These are phyloP conservation scores for Panicum hallii DNA, from an alignment of 202 grass and related monocot genomes.

Conservation along the genomic window DNA sequence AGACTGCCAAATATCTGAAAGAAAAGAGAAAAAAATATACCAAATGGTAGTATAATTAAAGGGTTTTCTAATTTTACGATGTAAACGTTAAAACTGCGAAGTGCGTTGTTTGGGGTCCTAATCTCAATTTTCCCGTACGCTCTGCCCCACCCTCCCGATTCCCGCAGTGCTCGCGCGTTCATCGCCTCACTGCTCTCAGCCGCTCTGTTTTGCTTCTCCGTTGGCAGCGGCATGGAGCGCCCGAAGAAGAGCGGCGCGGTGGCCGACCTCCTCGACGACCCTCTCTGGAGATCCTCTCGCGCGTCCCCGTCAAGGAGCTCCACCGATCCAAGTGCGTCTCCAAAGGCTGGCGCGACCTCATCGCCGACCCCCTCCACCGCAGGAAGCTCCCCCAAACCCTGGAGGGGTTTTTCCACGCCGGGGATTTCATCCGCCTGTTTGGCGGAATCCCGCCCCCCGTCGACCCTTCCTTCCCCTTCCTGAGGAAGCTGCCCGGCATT, in stretches of 20 bases:
- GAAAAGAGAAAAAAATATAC: no score
- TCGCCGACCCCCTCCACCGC: background rate
- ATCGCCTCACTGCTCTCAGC: no score
- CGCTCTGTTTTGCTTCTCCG: background rate
- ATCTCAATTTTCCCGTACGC: no score
- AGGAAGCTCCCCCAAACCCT: background rate
- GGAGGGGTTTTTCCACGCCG: background rate
- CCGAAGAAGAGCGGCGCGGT: background rate
- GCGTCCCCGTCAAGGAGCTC: background rate
- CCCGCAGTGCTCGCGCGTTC: no score
- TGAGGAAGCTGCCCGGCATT: background rate
- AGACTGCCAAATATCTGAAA: no score
- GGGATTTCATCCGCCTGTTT: background rate
- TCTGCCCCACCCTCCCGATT: background rate
- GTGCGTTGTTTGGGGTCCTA: no score
- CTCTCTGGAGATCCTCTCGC: conserved; percentile 18
- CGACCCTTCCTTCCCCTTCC: background rate
- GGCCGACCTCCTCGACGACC: background rate
- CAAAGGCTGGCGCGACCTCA: conserved; percentile 8
- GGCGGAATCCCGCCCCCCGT: background rate
- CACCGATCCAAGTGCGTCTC: conserved; percentile 16
- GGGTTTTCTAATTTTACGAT: no score
- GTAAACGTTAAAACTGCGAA: no score
- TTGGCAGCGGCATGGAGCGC: background rate
- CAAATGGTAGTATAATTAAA: no score